phyloP scores from a whole-genome alignment of 495 filamentous ascomycete genomes.

The Cudoniella acicularis region DNA sequence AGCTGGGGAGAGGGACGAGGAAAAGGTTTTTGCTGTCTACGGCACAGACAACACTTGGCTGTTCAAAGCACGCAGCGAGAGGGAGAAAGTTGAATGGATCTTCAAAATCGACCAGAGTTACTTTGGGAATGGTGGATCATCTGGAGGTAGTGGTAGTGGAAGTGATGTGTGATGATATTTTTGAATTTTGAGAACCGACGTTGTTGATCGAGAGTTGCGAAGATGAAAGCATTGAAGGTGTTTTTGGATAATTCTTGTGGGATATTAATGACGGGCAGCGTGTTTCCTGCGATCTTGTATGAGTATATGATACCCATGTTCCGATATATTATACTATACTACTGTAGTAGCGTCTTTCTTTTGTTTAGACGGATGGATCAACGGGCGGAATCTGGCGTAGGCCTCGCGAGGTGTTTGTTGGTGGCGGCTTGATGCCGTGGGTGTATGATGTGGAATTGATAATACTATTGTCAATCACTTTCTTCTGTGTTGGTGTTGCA shows the following conservation, averaged over 20 bases:
- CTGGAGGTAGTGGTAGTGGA: constrained; percentile 3
- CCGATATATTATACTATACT: constrained; percentile 13
- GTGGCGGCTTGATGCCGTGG: too few species aligned
- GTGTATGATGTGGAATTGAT: background rate
- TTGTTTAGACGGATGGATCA: constrained; percentile 9
- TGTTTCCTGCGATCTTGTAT: too few species aligned
- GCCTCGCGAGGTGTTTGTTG: too few species aligned
- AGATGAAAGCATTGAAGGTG: background rate
- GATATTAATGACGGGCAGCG: constrained; percentile 7
- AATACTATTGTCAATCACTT: background rate
- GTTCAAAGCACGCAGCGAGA: constrained; percentile 81
- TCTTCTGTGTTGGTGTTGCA: too few species aligned
- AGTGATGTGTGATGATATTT: constrained; percentile 7
- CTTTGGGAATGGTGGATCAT: constrained; percentile 23
- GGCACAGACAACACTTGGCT: constrained; percentile 90
- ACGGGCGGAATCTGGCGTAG: too few species aligned
- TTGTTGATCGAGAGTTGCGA: background rate
- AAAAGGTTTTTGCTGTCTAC: constrained; percentile 81
- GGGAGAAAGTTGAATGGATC: constrained; percentile 94
- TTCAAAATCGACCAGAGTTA: constrained; percentile 63
- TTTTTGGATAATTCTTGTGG: background rate
- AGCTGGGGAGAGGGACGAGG: constrained; percentile 38
- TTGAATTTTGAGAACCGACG: background rate
- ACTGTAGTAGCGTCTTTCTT: constrained; percentile 1
- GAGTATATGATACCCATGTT: constrained; percentile 27